Percentiles rank a stretch among this genome's conserved stretches.
Evolutionary conservation across 768 basidiomycete species (phyloP).

Genomic region (Lentinula lateritia): DNA sequence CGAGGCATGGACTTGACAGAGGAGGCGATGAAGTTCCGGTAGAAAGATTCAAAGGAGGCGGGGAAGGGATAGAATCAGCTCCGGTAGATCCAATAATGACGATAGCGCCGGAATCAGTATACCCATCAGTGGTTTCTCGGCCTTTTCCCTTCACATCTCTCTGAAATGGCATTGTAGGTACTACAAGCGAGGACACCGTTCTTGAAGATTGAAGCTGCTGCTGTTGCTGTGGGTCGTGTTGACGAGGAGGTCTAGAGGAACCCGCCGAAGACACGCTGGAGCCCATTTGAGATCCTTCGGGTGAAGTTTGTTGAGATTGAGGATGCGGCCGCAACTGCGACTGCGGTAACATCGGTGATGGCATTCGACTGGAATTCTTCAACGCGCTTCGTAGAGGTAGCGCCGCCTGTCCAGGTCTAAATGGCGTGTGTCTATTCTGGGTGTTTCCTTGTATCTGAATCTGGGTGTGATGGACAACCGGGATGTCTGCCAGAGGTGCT

Average conservation of each 20-base stretch:
- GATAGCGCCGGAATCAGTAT: background rate
- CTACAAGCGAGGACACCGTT: background rate
- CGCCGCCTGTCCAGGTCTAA: too few relatives aligned
- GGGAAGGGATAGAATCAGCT: background rate
- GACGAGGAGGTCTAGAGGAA: background rate
- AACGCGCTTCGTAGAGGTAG: too few relatives aligned
- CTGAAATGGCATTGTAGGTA: background rate
- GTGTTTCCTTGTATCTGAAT: too few relatives aligned
- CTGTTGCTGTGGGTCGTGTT: too few relatives aligned
- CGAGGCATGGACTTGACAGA: background rate
- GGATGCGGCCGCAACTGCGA: too few relatives aligned
- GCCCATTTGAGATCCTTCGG: background rate
- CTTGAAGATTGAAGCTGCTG: background rate
- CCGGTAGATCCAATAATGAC: background rate
- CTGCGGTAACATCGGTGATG: conserved; percentile 29
- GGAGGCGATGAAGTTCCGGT: background rate
- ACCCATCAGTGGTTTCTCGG: background rate
- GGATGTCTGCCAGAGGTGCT: too few relatives aligned
- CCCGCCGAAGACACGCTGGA: background rate
- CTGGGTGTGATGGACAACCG: too few relatives aligned
- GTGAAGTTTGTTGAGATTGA: background rate
- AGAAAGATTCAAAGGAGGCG: background rate
- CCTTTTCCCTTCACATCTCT: background rate
- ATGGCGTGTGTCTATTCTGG: too few relatives aligned
- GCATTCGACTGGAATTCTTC: too few relatives aligned